A percentile compares a stretch with the other conserved stretches of the same genome.
Conservation (phyloP, 2,329 filamentous ascomycete species). For the Epichloe aotearoae region DNA sequence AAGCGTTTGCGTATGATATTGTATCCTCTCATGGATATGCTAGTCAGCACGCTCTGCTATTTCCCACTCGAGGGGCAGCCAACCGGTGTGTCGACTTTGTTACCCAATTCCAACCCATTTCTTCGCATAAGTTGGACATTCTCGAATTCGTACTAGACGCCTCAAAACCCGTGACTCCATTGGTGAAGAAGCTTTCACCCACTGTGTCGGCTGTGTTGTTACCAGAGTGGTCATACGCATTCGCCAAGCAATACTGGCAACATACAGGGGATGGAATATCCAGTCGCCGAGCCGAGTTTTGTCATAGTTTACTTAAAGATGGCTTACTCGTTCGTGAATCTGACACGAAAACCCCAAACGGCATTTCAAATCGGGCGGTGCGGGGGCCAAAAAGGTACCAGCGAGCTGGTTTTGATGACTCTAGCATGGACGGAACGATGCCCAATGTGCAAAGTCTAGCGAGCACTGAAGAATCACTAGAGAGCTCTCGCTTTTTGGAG, state of each 20-base stretch:
- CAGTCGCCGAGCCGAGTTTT: slow-evolving; percentile 84
- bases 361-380: slow-evolving; percentile 24
- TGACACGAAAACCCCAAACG: slow-evolving; percentile 13
- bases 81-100: slow-evolving; percentile 65
- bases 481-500: slow-evolving; percentile 74
- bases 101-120: slow-evolving; percentile 36
- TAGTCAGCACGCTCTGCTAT: slow-evolving; percentile 63
- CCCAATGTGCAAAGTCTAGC: slow-evolving; percentile 8
- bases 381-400: slow-evolving; percentile 77
- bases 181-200: slow-evolving; percentile 42
- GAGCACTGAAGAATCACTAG: slow-evolving; percentile 32
- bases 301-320: slow-evolving; percentile 59
- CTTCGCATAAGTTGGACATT: slow-evolving; percentile 35
- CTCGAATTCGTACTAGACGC: slow-evolving; percentile 51
- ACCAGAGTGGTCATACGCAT: slow-evolving; percentile 48
- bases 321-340: slow-evolving; percentile 36
- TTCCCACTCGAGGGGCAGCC: slow-evolving; percentile 61
- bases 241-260: slow-evolving; percentile 95
- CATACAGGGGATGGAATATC: slow-evolving; percentile 89
- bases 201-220: slow-evolving; percentile 60
- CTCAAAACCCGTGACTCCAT: slow-evolving; percentile 34
- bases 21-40: slow-evolving; percentile 47
- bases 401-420: slow-evolving; percentile 26
- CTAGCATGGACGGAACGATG: slow-evolving; percentile 9
- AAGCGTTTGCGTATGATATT: slow-evolving; percentile 57